Evolutionary conservation across 2,329 filamentous ascomycete species (phyloP).

Genomic region (Ascochyta lentis): DNA sequence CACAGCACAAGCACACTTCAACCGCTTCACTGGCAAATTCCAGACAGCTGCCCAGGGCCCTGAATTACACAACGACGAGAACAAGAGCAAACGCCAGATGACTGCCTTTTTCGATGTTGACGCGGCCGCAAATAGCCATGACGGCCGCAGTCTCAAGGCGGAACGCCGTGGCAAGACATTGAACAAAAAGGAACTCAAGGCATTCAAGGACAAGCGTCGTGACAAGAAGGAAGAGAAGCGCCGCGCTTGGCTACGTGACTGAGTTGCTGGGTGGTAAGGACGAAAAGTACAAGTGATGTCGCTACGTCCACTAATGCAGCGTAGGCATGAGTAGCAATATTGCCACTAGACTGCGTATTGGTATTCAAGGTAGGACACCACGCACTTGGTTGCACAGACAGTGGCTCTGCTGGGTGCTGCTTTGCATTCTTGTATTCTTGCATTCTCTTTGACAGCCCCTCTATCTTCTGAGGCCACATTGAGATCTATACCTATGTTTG

Average conservation of each 20-base stretch:
- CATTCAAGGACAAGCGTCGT: constrained; percentile 87
- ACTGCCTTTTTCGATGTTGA: constrained; percentile 96
- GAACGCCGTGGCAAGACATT: constrained; percentile 87
- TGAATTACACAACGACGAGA: constrained; percentile 83
- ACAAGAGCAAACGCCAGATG: constrained; percentile 87
- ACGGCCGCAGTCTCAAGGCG: constrained; percentile 88
- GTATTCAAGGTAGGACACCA: constrained; percentile 27
- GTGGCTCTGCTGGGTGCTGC: neutral
- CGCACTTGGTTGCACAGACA: neutral
- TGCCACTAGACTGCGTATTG: neutral
- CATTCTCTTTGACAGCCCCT: constrained; percentile 2
- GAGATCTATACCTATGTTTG: constrained; percentile 6
- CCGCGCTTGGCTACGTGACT: constrained; percentile 88
- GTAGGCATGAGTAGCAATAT: constrained; percentile 19
- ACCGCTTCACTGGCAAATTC: constrained; percentile 86
- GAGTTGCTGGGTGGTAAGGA: constrained; percentile 49
- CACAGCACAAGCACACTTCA: constrained; percentile 77
- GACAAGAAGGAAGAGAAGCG: constrained; percentile 95
- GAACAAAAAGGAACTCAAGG: constrained; percentile 84
- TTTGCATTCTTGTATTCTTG: neutral
- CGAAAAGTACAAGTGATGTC: constrained; percentile 25
- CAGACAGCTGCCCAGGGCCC: constrained; percentile 72
- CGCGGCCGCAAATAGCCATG: constrained; percentile 87
- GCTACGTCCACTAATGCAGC: constrained; percentile 40
- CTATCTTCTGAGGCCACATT: constrained; percentile 12